A percentile compares a stretch with the other conserved stretches of the same genome.
These are phyloP conservation scores for Gyrodon lividus DNA, from an alignment of 768 basidiomycete genomes.

Conservation along the genomic window DNA sequence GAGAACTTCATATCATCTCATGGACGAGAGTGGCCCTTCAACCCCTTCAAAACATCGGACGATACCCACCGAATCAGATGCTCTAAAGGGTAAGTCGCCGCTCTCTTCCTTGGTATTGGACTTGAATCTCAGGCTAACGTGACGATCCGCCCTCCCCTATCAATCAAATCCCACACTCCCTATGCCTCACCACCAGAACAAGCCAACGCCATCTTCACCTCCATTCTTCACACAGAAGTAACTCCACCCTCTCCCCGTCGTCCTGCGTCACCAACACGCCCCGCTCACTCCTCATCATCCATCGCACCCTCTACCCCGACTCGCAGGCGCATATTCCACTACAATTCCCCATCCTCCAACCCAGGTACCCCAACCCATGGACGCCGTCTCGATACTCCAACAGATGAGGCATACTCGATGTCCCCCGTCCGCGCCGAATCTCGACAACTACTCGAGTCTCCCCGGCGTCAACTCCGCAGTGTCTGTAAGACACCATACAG, in stretches of 20 bases:
- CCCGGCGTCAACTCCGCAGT: conserved; percentile 73
- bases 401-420: conserved; percentile 86
- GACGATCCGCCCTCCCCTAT: conserved; percentile 14
- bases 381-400: conserved; percentile 74
- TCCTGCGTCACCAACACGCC: conserved; percentile 60
- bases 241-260: conserved; percentile 66
- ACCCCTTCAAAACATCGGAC: conserved; percentile 62
- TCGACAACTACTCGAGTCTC: conserved; percentile 79
- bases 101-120: not conserved
- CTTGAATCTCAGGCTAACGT: conserved; percentile 5
- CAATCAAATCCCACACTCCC: conserved; percentile 17
- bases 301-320: conserved; percentile 45
- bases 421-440: conserved; percentile 86
- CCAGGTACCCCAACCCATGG: conserved; percentile 48
- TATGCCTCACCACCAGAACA: conserved; percentile 50
- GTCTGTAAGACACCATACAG: conserved; percentile 96
- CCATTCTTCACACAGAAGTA: conserved; percentile 75
- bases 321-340: conserved; percentile 63
- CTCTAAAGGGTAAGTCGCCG: conserved; percentile 62
- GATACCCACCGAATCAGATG: conserved; percentile 70
- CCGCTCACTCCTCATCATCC: conserved; percentile 36
- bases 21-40: conserved; percentile 52
- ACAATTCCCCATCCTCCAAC: conserved; percentile 59
- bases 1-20: conserved; percentile 60
- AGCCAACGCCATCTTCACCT: conserved; percentile 79